These are phyloP conservation scores for Glycyrrhiza uralensis DNA, from an alignment of 306 rosid genomes.

Conservation along the genomic window DNA sequence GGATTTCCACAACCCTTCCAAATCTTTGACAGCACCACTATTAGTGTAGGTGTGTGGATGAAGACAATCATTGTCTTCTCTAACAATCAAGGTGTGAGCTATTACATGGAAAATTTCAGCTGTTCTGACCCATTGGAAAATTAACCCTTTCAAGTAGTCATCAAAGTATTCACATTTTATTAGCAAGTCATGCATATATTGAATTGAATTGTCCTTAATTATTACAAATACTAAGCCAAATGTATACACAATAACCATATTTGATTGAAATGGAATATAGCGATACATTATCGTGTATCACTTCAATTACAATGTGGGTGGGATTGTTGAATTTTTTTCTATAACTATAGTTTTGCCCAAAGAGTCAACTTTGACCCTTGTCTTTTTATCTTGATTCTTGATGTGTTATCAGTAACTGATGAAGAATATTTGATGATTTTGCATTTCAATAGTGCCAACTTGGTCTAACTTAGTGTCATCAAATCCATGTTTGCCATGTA, in stretches of 20 bases:
- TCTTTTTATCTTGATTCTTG: too few species aligned
- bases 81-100: not conserved
- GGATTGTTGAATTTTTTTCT: too few species aligned
- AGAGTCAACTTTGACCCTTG: too few species aligned
- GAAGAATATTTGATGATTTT: too few species aligned
- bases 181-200: constrained; percentile 3
- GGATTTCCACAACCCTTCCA: constrained; percentile 60
- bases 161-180: not conserved
- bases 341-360: too few species aligned
- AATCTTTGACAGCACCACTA: constrained; percentile 56
- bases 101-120: not conserved
- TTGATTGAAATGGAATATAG: not conserved
- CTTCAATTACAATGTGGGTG: too few species aligned
- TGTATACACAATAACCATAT: not conserved
- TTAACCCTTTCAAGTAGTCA: not conserved
- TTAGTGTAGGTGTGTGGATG: constrained; percentile 39
- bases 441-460: too few species aligned
- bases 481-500: too few species aligned
- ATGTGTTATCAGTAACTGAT: too few species aligned
- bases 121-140: not conserved
- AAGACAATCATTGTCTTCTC: constrained; percentile 8
- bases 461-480: too few species aligned
- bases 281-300: not conserved
- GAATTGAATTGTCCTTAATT: not conserved
- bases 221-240: not conserved